These are phyloP conservation scores for Blastobotrys attinorum DNA, from an alignment of 805 yeast species.

Conservation along the genomic window DNA sequence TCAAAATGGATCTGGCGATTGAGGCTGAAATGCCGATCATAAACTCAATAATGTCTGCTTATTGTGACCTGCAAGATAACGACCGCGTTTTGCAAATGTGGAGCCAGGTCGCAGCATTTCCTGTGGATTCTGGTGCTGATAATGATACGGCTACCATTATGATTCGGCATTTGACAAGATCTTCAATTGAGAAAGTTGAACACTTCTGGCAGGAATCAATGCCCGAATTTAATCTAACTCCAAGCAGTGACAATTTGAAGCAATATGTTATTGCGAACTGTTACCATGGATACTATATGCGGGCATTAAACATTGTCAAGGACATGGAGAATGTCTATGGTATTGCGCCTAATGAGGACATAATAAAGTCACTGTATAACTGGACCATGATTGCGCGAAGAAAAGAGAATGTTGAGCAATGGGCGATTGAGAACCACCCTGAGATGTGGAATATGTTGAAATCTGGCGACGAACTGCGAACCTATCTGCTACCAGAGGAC, in stretches of 20 bases:
- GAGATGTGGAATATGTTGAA: conserved; percentile 34
- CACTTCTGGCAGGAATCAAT: conserved; percentile 51
- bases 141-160: conserved; percentile 59
- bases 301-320: conserved; percentile 46
- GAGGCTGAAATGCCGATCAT: conserved; percentile 49
- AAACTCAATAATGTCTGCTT: conserved; percentile 59
- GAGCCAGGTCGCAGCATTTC: conserved; percentile 47
- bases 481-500: conserved; percentile 22
- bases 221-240: conserved; percentile 42
- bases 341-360: conserved; percentile 18
- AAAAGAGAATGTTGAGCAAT: conserved; percentile 31
- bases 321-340: conserved; percentile 36
- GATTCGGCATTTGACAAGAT: conserved; percentile 53
- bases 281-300: conserved; percentile 50
- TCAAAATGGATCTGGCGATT: conserved; percentile 54
- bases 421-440: conserved; percentile 33
- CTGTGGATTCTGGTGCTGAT: conserved; percentile 45
- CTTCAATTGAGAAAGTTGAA: conserved; percentile 46
- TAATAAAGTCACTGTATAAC: conserved; percentile 32
- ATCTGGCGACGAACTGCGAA: conserved; percentile 25
- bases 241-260: conserved; percentile 43
- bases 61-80: conserved; percentile 48
- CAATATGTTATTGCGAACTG: conserved; percentile 66
- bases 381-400: conserved; percentile 36
- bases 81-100: conserved; percentile 52